A percentile compares a stretch with the other conserved stretches of the same genome.
Evolutionary conservation across 2,329 filamentous ascomycete genomes (phyloP).

Genomic region (Monilinia laxa): DNA sequence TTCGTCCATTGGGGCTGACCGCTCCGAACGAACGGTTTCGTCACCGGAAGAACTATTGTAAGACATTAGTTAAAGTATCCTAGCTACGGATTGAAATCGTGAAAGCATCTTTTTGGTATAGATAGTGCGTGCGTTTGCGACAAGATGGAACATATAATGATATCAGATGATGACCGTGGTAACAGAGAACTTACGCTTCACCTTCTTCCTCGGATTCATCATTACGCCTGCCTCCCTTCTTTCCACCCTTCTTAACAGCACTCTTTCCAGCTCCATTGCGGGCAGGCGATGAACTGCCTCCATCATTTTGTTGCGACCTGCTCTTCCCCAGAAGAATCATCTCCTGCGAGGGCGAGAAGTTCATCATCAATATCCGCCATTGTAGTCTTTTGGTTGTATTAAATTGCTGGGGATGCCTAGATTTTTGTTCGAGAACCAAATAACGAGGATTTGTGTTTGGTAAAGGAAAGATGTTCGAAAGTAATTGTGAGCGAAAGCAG

Average conservation of each 20-base stretch:
- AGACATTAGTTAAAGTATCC: background rate
- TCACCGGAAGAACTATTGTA: slow-evolving; percentile 63
- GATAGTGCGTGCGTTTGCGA: background rate
- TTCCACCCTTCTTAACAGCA: slow-evolving; percentile 52
- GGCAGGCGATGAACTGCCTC: slow-evolving; percentile 55
- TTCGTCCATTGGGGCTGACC: slow-evolving; percentile 87
- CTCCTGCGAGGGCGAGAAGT: slow-evolving; percentile 87
- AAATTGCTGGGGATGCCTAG: background rate
- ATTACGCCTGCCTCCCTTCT: slow-evolving; percentile 47
- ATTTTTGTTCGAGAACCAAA: background rate
- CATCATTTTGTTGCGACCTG: slow-evolving; percentile 50
- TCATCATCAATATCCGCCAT: slow-evolving; percentile 95
- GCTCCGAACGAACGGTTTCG: slow-evolving; percentile 69
- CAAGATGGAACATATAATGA: slow-evolving; percentile 7
- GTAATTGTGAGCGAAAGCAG: background rate
- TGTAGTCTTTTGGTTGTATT: slow-evolving; percentile 31
- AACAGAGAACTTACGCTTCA: slow-evolving; percentile 67
- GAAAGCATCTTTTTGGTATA: background rate
- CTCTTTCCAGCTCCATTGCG: slow-evolving; percentile 42
- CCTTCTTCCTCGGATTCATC: slow-evolving; percentile 74
- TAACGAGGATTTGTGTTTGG: background rate
- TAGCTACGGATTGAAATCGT: background rate
- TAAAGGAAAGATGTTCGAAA: background rate
- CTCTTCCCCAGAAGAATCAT: slow-evolving; percentile 59
- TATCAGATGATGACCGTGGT: background rate